Evolutionary conservation across 192 early-diverging fungal species (phyloP), one percentile per base, ranked within the genome.

Genomic region (Rhizoclosmatium globosum): DNA sequence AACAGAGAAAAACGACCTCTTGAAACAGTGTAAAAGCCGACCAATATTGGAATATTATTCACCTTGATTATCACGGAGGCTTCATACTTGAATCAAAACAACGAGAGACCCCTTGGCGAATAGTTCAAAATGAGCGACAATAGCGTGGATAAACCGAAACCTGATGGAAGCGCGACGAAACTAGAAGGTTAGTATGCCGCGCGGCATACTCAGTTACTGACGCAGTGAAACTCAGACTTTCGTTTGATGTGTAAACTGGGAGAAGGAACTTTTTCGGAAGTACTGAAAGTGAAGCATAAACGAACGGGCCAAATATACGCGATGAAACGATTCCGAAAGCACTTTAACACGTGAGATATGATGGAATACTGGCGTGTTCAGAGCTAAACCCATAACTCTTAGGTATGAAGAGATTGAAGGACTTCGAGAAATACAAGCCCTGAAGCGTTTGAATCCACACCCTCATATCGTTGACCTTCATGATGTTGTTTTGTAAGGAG

Each of bases 181-280:
- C 59, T 74, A 7, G 72, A 74, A 74, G 72, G 72, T 74, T 59
- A 39, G 15, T 19, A 68, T 17, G 15, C 53, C 38, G 50, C 21
- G 7, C 47, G 50, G 6, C n/a, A 4, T 56, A 7, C 50, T n/a
- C 60, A 21, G 11, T 38, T 56, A 53, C 23, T 23, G 53, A 56
- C 47, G 9, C 50, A 7, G 9, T 17, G 45, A 68, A 45, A 68
- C 19, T 19, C 44, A 86, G 90, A 91, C 71, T 91, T 86, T 69
- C 77, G 88, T 38, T 46, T 91, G 62, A 85, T 87, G 82, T 69
- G 86, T 48, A 90, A 90, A 68, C 84, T 91, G 21, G 90, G 90
- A 47, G 90, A 91, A 79, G 90, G 90, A 45, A 91, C 90, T 23
- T 91, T 91, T 74, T 91, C 90, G 23, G 89, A 90, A 61, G 90